Evolutionary conservation across 352 stramenopile species (phyloP).

Genomic region (Phytophthora nicotianae): DNA sequence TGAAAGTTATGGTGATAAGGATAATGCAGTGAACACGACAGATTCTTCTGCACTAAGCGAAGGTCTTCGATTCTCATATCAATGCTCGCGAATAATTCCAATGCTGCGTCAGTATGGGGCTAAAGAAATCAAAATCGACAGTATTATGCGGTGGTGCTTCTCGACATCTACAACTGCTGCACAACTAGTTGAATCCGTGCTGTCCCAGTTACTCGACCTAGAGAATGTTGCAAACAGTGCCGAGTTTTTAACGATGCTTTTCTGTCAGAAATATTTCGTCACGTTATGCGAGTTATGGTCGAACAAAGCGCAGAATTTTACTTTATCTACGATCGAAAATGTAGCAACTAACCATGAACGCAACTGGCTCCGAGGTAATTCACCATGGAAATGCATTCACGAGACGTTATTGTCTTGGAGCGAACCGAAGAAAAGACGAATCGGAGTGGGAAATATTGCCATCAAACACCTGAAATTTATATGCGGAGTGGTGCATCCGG

Average conservation of each 20-base stretch:
- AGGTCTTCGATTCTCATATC: slow-evolving; percentile 21
- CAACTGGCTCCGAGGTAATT: background rate
- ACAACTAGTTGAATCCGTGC: slow-evolving; percentile 12
- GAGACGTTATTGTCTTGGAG: slow-evolving; percentile 15
- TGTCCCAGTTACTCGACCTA: slow-evolving; percentile 20
- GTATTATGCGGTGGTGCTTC: slow-evolving; percentile 25
- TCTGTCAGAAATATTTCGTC: slow-evolving; percentile 23
- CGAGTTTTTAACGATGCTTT: slow-evolving; percentile 18
- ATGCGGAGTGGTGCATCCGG: background rate
- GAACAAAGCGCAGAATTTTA: background rate
- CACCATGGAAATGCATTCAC: slow-evolving; percentile 26
- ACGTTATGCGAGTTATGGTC: slow-evolving; percentile 11
- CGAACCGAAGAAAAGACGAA: slow-evolving; percentile 3
- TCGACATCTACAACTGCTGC: background rate
- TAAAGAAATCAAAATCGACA: slow-evolving; percentile 7
- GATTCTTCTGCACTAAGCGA: slow-evolving; percentile 25
- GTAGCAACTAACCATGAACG: background rate
- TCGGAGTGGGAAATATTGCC: slow-evolving; percentile 7
- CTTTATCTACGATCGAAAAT: background rate
- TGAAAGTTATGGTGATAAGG: background rate
- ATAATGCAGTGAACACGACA: background rate
- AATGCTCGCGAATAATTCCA: slow-evolving; percentile 23
- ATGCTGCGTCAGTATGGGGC: slow-evolving; percentile 35
- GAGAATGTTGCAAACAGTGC: slow-evolving; percentile 9
- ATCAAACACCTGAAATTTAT: slow-evolving; percentile 39